Base-by-base conservation (phyloP, 2,329 filamentous ascomycete species). In the Penicillium nordicum region DNA sequence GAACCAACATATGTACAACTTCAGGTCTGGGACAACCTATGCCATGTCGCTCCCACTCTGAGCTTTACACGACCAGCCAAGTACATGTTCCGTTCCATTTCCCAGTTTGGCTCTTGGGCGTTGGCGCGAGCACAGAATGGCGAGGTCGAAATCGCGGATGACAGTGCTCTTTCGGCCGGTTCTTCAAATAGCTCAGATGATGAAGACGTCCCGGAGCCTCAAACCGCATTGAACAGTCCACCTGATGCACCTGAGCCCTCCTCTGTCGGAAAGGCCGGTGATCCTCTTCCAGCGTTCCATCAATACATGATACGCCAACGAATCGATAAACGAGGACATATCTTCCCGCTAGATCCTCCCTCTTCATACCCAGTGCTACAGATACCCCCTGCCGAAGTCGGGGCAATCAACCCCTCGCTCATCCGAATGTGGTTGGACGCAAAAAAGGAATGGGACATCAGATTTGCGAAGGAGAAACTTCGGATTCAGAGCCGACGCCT, bases 11-110 rank as follows among this genome's bases (percentile, higher is more conserved):
- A 96, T 65, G 93, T 97, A 0, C 92, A 97, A 70, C 81, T 99
- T 2, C 94, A 97, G 71, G 88, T 97, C 1, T 97, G 93, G 92
- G 93, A 97, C 56, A 89, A 96, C 66, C 78, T 97, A 3, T 97
- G 94, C 67, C 93, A 97, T 69, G 92, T 96, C 6, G 87, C 88
- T 0, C 90, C 93, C 0, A 97, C 92, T 0, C 80, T 97, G n/a
- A 96, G 90, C 66, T 97, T 96, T 72, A 97, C 93, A 0, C 84
- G 88, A n/a, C 94, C 94, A 0, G 94, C 93, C 44, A 97, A 97
- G 72, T 89, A 89, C 75, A 97, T 97, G 92, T 97, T 91, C 71
- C 84, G 93, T 46, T 90, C 90, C 1, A 86, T 97, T 50, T 89
- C 94, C 0, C 93, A 97, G 64, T 97, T 99, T 68, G 89, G 92